phyloP scores from a whole-genome alignment of 1,139 yeast genomes.

The Sugiyamaella sp. region DNA sequence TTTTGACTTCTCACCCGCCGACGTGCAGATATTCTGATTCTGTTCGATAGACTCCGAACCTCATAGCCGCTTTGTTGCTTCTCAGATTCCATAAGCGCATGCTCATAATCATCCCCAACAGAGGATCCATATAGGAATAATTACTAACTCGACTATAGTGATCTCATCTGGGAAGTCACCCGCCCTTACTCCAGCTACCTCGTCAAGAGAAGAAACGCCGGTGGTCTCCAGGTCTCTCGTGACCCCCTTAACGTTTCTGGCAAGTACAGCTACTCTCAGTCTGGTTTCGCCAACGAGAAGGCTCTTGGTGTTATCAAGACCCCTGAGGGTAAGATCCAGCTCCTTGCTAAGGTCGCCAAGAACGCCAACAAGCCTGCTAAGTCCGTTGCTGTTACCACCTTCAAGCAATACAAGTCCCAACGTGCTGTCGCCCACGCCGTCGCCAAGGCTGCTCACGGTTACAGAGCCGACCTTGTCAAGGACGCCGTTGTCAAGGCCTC shows the following conservation, averaged over 20 bases:
- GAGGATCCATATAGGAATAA: neutral
- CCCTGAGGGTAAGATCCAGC: conserved; percentile 46
- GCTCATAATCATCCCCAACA: neutral
- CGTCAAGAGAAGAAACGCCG: conserved; percentile 48
- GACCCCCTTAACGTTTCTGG: conserved; percentile 55
- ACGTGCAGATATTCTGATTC: no score
- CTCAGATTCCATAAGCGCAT: neutral
- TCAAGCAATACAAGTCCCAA: conserved; percentile 49
- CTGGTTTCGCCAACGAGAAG: conserved; percentile 53
- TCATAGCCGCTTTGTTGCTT: no score
- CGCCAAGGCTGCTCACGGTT: conserved; percentile 49
- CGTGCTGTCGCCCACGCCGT: conserved; percentile 50
- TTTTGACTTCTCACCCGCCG: no score
- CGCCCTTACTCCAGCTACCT: conserved; percentile 50
- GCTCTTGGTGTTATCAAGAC: conserved; percentile 50
- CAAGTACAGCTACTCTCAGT: conserved; percentile 49
- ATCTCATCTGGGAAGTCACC: conserved; percentile 55
- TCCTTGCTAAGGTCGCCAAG: conserved; percentile 48
- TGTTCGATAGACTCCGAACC: no score
- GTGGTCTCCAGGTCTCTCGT: conserved; percentile 49
- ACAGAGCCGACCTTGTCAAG: conserved; percentile 52
- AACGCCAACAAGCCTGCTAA: conserved; percentile 50
- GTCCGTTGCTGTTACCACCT: conserved; percentile 43
- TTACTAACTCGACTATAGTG: conserved; percentile 39
- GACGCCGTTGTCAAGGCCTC: conserved; percentile 51